A percentile compares a stretch with the other conserved stretches of the same genome.
Conservation (phyloP, 129 eudicot species). For the Ambrosia trifida region DNA sequence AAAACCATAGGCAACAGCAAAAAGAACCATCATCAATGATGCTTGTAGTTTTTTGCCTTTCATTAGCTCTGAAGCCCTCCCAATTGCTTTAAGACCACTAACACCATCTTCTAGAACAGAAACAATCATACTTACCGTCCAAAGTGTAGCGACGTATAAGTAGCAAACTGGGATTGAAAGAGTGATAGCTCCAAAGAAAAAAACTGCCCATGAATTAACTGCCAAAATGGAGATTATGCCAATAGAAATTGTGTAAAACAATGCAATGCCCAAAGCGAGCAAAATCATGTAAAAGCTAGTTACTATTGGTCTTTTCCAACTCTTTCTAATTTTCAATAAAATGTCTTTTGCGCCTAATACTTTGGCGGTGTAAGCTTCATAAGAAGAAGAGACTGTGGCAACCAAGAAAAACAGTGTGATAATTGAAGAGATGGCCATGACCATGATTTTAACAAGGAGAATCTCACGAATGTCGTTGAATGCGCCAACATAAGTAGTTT, state of each 20-base stretch:
- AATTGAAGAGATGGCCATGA: conserved; percentile 19
- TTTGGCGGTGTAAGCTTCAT: conserved; percentile 41
- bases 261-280: conserved; percentile 27
- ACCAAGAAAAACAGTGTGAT: conserved; percentile 32
- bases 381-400: conserved; percentile 29
- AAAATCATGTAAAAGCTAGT: conserved; percentile 38
- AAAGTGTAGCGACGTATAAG: conserved; percentile 29
- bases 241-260: conserved; percentile 22
- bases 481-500: neutral
- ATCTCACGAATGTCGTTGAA: conserved; percentile 20
- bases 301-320: conserved; percentile 33
- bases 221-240: conserved; percentile 15
- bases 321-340: conserved; percentile 12
- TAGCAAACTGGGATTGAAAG: conserved; percentile 30
- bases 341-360: conserved; percentile 34
- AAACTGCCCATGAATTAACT: conserved; percentile 22
- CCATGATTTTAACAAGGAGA: conserved; percentile 22
- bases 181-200: conserved; percentile 23
- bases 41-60: conserved; percentile 37
- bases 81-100: conserved; percentile 36
- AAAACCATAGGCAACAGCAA: neutral
- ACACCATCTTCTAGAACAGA: conserved; percentile 32
- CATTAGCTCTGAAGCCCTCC: conserved; percentile 36
- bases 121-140: conserved; percentile 41
- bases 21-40: conserved; percentile 26